Base-by-base conservation (phyloP, 345 rosid species). In the Arabis alpina region DNA sequence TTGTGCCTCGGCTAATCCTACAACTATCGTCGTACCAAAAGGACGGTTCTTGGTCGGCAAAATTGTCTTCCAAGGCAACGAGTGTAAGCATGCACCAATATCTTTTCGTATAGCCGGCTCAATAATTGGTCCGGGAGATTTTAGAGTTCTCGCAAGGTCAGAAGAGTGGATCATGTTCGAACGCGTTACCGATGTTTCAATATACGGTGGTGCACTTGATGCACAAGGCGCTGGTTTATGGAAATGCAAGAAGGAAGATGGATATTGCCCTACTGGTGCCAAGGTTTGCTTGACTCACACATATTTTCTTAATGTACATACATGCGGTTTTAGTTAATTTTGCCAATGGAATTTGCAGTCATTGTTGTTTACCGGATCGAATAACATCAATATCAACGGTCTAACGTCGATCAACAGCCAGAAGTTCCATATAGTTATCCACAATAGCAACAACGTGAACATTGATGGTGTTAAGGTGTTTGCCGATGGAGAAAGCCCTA, bases 331-430 rank as follows among this genome's bases (percentile, higher is more conserved):
- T 11, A 13, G 15, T 8, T 36, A 43, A 42, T 14, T 40, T 41
- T 48, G 0, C 10, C 27, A 3, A 50, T 6, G 53, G 0, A 7
- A 23, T 16, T 34, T 50, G 81, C 79, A 92, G 97, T 67, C 78
- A 34, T 70, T 91, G 58, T 61, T 63, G 52, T 81, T 93, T 71
- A 72, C 52, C 7, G 77, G 79, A 45, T 90, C 94, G 5, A 72
- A 76, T 3, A 86, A 91, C 71, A 70, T 93, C 5, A 65, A 27
- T 4, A 78, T 91, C 49, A 74, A 34, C 3, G 90, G 89, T 16
- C 25, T 92, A 32, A 73, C 87, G 27, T 90, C 93, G 6, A 13
- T 84, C 4, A 85, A 93, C 48, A 90, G 92, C 72, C 97, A 93
- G 10, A 59, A 60, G 66, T 87, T 85, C 52, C 96, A 93, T 74